Conservation (phyloP, 2,329 filamentous ascomycete species). For the Pseudogymnoascus sp. region DNA sequence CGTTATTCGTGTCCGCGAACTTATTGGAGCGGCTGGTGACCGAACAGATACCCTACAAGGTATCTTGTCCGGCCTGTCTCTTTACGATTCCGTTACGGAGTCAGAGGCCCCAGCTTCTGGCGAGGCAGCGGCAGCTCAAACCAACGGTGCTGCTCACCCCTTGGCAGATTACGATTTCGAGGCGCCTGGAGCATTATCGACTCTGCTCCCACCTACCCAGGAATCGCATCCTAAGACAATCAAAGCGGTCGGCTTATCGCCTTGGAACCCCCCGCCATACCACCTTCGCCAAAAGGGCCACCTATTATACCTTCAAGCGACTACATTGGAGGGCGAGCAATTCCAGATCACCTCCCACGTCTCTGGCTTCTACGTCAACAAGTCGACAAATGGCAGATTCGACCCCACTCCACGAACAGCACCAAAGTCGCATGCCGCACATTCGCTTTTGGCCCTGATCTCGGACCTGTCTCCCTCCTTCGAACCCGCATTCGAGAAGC, state of each 20-base stretch:
- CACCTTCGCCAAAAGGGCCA: constrained; percentile 87
- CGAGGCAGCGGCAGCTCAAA: constrained; percentile 29
- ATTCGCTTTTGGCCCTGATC: constrained; percentile 79
- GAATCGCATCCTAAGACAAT: constrained; percentile 77
- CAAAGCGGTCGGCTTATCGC: constrained; percentile 77
- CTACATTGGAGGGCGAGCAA: constrained; percentile 90
- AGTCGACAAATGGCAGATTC: constrained; percentile 89
- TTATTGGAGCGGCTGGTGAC: constrained; percentile 86
- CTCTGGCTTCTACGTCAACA: constrained; percentile 95
- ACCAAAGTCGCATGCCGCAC: constrained; percentile 69
- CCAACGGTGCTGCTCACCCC: constrained; percentile 40
- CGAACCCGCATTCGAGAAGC: constrained; percentile 59
- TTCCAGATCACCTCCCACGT: constrained; percentile 89
- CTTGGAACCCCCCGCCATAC: constrained; percentile 95
- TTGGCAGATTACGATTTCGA: constrained; percentile 71
- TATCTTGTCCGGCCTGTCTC: constrained; percentile 71
- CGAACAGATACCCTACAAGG: constrained; percentile 82
- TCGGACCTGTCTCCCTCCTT: constrained; percentile 78
- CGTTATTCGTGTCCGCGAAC: constrained; percentile 78
- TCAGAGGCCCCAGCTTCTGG: constrained; percentile 26
- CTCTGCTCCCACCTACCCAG: constrained; percentile 59
- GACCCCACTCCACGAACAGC: constrained; percentile 74
- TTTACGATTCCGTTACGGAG: constrained; percentile 69
- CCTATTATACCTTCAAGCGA: constrained; percentile 79
- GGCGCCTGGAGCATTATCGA: constrained; percentile 56